A percentile compares a stretch with the other conserved stretches of the same genome.
These are phyloP conservation scores for Talaromyces marneffei DNA, from an alignment of 2,329 filamentous ascomycete species.

Conservation along the genomic window DNA sequence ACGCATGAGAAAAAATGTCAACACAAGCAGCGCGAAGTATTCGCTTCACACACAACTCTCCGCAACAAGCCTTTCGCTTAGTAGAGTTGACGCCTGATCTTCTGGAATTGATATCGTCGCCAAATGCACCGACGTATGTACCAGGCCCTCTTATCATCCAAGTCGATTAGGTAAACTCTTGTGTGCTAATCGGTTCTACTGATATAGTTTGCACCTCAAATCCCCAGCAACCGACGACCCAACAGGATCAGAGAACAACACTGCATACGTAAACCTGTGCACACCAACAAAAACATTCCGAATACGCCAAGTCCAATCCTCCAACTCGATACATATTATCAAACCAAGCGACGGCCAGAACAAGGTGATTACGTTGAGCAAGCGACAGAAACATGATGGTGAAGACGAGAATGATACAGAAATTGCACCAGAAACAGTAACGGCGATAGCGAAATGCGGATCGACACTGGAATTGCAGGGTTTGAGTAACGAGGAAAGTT, in stretches of 20 bases:
- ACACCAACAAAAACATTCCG: constrained; percentile 53
- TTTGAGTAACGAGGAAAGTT: constrained; percentile 22
- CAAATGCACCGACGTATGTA: constrained; percentile 37
- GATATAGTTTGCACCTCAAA: constrained; percentile 39
- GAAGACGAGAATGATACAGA: constrained; percentile 11
- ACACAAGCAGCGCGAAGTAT: constrained; percentile 34
- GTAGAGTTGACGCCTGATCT: constrained; percentile 57
- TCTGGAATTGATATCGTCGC: constrained; percentile 47
- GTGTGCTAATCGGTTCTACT: background rate
- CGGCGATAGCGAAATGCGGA: constrained; percentile 40
- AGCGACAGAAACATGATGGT: background rate
- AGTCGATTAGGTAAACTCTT: too few species aligned
- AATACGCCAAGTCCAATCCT: constrained; percentile 60
- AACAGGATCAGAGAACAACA: constrained; percentile 18
- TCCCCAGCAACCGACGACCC: constrained; percentile 26
- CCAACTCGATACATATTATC: constrained; percentile 56
- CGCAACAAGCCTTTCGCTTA: constrained; percentile 51
- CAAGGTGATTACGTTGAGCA: constrained; percentile 14
- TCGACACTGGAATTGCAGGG: constrained; percentile 42
- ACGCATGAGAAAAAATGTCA: constrained; percentile 26
- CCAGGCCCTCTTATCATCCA: background rate
- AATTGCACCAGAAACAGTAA: constrained; percentile 29
- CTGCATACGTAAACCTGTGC: constrained; percentile 52
- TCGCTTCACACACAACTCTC: constrained; percentile 36
- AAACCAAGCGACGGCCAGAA: constrained; percentile 35